Conservation (phyloP, 352 stramenopile genomes). For the Pythium periplocum region DNA sequence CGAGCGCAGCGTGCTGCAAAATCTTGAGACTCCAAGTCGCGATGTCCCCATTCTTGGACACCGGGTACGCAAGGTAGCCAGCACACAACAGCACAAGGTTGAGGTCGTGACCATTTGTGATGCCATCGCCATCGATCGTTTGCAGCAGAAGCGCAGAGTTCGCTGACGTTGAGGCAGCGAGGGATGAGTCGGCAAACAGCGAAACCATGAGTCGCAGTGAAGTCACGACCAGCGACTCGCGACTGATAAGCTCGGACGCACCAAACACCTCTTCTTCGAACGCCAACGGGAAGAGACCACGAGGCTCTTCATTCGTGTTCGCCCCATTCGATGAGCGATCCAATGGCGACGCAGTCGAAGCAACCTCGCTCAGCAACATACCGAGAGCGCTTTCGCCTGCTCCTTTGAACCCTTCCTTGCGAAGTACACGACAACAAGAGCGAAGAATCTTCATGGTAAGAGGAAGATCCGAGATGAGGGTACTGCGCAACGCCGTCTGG, state of each 20-base stretch:
- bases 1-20: conserved; percentile 35
- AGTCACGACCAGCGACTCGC: conserved; percentile 38
- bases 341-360: too few relatives aligned
- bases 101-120: conserved; percentile 28
- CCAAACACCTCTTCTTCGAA: conserved; percentile 26
- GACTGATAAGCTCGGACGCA: conserved; percentile 12
- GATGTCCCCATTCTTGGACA: conserved; percentile 30
- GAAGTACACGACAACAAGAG: conserved; percentile 9
- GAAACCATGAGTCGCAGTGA: conserved; percentile 40
- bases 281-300: conserved; percentile 22
- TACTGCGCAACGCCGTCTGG: conserved; percentile 37
- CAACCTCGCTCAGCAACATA: too few relatives aligned
- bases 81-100: conserved; percentile 52
- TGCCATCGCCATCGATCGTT: conserved; percentile 36
- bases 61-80: conserved; percentile 43
- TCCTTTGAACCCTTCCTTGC: conserved; percentile 4
- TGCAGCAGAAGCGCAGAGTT: conserved; percentile 25
- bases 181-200: conserved; percentile 21
- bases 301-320: too few relatives aligned
- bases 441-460: conserved; percentile 56
- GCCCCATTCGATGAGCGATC: too few relatives aligned
- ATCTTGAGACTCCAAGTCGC: conserved; percentile 44
- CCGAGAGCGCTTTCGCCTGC: conserved; percentile 21
- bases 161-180: not conserved
- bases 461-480: conserved; percentile 41